phyloP scores from a whole-genome alignment of 352 stramenopile genomes.

The Globisporangium echinulatum region DNA sequence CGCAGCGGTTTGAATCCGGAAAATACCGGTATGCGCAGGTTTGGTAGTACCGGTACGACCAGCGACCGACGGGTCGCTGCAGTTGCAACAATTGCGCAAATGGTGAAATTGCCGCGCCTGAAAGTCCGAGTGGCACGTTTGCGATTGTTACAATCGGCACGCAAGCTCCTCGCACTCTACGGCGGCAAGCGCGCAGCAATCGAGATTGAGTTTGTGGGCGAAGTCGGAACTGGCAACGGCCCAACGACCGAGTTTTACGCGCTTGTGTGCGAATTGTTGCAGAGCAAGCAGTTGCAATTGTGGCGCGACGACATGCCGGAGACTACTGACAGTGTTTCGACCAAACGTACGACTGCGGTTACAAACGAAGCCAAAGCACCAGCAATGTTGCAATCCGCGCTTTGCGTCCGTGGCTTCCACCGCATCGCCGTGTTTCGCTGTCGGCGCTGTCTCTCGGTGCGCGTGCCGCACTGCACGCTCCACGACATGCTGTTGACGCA shows the following conservation, averaged over 20 bases:
- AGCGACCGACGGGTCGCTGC: conserved; percentile 5
- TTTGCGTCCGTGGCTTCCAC: conserved; percentile 64
- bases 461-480: conserved; percentile 39
- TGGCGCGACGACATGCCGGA: conserved; percentile 50
- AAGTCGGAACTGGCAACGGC: conserved; percentile 67
- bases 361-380: not conserved
- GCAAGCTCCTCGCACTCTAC: conserved; percentile 70
- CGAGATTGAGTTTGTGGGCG: conserved; percentile 74
- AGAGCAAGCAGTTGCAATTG: conserved; percentile 45
- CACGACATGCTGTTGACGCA: conserved; percentile 47
- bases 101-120: conserved; percentile 67
- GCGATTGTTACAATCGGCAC: conserved; percentile 55
- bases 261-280: conserved; percentile 65
- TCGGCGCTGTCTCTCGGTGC: conserved; percentile 33
- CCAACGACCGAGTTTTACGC: conserved; percentile 80
- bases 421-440: conserved; percentile 65
- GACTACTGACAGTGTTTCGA: conserved; percentile 12
- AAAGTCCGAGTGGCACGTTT: conserved; percentile 67
- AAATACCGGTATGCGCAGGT: too few species aligned
- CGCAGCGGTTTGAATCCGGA: too few species aligned
- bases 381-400: conserved; percentile 8
- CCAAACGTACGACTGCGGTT: not conserved
- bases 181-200: conserved; percentile 70
- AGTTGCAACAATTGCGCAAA: conserved; percentile 46
- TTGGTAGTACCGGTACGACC: too few species aligned